Evolutionary conservation across 2,329 filamentous ascomycete genomes (phyloP), one percentile per base, ranked within the genome.

Genomic region (Cercospora sp.): DNA sequence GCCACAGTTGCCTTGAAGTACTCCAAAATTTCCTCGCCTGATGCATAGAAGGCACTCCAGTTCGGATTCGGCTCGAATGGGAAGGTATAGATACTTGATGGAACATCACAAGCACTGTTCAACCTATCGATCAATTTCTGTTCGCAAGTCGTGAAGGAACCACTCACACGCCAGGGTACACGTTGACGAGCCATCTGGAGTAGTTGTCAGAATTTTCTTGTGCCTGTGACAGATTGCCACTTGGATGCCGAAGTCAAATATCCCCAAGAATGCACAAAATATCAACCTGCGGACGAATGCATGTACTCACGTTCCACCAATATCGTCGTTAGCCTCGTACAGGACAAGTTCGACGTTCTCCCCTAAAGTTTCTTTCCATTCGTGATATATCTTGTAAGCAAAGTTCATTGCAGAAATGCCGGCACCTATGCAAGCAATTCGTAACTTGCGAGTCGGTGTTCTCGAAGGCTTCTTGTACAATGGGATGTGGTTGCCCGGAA

Each of bases 11-110:
- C 67, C 64, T 80, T 75, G 74, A 81, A 80, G 66, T 83, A 83
- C 13, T 79, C 77, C 16, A 77, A 71, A 13, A 83, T 83, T 67
- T 82, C 81, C 1, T 72, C 69, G 1, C 80, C 80, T 31, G 74
- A 74, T 3, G 80, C 79, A 61, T 81, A 83, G 23, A 81, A 80
- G 9, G 78, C 75, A 0, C 77, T 79, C 81, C 81, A 83, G 42
- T 79, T 75, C 0, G 80, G 80, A 23, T 83, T 83, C 1, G 80
- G 80, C 10, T 80, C 79, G 62, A 80, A 83, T 5, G 79, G 80
- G 23, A 78, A 80, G 13, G 67, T 66, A 65, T 83, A 83, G 18
- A 80, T 80, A 53, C 81, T 72, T 66, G 78, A 62, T 64, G 75
- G 75, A 3, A 77, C 73, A 70, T 84, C 81, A 72, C 81, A 81